Base-by-base conservation (phyloP, 805 yeast genomes). In the Blastobotrys parvus region DNA sequence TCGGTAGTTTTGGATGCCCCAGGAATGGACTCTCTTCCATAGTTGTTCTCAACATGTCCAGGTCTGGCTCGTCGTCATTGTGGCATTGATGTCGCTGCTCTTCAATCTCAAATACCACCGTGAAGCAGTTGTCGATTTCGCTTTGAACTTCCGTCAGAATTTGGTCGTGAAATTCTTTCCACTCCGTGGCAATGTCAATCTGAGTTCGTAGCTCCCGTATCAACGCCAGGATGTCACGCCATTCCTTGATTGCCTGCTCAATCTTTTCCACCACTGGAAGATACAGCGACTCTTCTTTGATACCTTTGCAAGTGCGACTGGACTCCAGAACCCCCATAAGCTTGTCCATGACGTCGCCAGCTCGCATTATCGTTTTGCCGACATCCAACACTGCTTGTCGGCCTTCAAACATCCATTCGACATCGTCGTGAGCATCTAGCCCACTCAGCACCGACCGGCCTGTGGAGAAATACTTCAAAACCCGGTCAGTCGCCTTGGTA, bases 331-430 rank as follows among this genome's bases (percentile, higher is more conserved):
- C 38, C 3, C 38, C 37, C 50, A 53, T 49, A 31, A 54, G 44
- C 30, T 45, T 41, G 10, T 44, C 35, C 50, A 54, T 48, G 17
- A 45, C 29, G 23, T 48, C 57, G n/a, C 57, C 57, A 1, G 50
- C 49, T 3, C 43, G 13, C 20, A 47, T 17, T 5, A 54, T 43
- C 4, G 49, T 41, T 3, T 46, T 29, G n/a, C 48, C 47, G 7
- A 53, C 47, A 11, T 46, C 45, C 16, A 23, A 32, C 17, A 53
- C 45, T 29, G 55, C 45, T 33, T 45, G 46, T 5, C 51, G 45
- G 4, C 55, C 56, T 38, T 54, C 58, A 32, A 42, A 53, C 19
- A 53, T 36, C 56, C 56, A 54, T 21, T 53, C 54, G 13, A 46
- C 54, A 35, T 49, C 53, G 44, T 52, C 56, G 27, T 48, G 46